Conservation (phyloP, 352 stramenopile genomes). For the Phytophthora idaei region DNA sequence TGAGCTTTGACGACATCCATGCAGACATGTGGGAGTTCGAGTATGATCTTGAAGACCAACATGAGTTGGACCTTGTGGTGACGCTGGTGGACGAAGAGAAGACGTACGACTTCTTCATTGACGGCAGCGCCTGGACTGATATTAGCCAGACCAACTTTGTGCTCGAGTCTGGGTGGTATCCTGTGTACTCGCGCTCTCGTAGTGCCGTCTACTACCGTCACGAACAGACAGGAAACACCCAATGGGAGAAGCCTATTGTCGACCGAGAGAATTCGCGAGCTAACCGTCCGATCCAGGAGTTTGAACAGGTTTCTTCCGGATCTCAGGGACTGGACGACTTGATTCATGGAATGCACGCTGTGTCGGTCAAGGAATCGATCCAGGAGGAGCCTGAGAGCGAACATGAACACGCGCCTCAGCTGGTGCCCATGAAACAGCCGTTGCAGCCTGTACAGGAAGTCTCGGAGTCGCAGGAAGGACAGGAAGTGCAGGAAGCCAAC, state of each 20-base stretch:
- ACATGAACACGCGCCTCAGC: constrained; percentile 23
- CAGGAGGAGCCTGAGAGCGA: constrained; percentile 37
- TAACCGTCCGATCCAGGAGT: constrained; percentile 35
- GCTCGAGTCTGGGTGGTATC: constrained; percentile 77
- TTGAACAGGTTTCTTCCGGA: constrained; percentile 40
- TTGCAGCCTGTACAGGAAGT: constrained; percentile 40
- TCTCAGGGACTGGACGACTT: constrained; percentile 42
- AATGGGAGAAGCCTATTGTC: constrained; percentile 82
- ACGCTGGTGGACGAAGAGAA: constrained; percentile 70
- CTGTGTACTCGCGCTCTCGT: constrained; percentile 77
- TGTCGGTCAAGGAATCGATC: constrained; percentile 25
- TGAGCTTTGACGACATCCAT: constrained; percentile 71
- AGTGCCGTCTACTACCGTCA: constrained; percentile 82
- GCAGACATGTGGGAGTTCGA: constrained; percentile 77
- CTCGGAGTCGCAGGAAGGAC: constrained; percentile 25
- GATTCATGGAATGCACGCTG: constrained; percentile 25
- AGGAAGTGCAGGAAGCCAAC: constrained; percentile 47
- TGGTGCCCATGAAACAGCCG: constrained; percentile 37
- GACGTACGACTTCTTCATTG: constrained; percentile 79
- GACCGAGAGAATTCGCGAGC: constrained; percentile 47
- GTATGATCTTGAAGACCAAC: constrained; percentile 72
- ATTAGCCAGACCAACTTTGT: constrained; percentile 86
- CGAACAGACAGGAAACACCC: constrained; percentile 57
- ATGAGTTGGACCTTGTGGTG: constrained; percentile 69
- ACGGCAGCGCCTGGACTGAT: constrained; percentile 71